Base-by-base conservation (phyloP, 331 rosid genomes). In the Pyracantha coccinea region DNA sequence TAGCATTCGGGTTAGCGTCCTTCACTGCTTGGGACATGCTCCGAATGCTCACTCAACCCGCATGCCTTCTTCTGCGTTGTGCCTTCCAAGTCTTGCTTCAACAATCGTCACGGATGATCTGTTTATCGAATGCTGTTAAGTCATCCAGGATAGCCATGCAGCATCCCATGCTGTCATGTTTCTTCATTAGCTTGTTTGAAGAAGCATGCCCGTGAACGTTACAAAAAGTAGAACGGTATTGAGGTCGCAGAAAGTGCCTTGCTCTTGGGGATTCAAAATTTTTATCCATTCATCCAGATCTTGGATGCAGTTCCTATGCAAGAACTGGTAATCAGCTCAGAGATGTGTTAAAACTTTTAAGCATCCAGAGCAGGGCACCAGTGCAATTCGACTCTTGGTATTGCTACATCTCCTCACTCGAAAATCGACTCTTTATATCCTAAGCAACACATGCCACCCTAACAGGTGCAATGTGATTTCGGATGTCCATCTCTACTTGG, bases 401-500 rank as follows among this genome's bases (percentile, higher is more conserved):
- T 35, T 35, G 44, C 44, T 35, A 35, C 13, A 35, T 35, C 13
- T 35, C 13, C 44, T 35, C 44, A 9, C 44, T 35, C 13, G 44
- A 35, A 35, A 35, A 9, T 35, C 13, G 13, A 35, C 44, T 35
- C 44, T 35, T 35, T 35, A 35, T 35, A 35, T 35, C 44, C 73
- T 69, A 84, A 53, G 54, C 59, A 73, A 75, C 12, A 44, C 82
- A 76, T 75, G 88, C 89, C 21, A 81, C 76, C 64, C 60, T 68
- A 28, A 58, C 78, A 60, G 58, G 60, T 54, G 66, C 59, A 21
- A 41, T 5, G 52, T 71, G 73, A 38, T 66, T 78, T 62, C 60
- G 68, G 55, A 79, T 63, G 78, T 85, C 85, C 86, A 79, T 90
- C 80, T 86, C 86, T 71, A 92, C 83, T 38, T 75, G 71, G 82